phyloP scores from a whole-genome alignment of 1,284 basidiomycete species.

The Earliella scabrosa region DNA sequence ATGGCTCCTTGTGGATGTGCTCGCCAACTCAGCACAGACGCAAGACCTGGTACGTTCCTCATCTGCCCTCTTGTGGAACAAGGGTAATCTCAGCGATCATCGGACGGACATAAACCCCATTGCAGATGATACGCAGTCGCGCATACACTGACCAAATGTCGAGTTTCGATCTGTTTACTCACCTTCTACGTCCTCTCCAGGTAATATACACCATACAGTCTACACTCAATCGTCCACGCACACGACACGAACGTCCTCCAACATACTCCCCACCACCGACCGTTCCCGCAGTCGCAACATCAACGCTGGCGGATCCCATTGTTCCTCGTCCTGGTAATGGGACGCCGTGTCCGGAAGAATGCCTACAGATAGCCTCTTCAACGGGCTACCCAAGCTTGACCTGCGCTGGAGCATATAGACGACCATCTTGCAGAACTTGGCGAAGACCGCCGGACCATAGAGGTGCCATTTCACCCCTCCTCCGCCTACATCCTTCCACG shows the following conservation, averaged over 20 bases:
- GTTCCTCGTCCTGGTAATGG: neutral
- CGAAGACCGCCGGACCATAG: neutral
- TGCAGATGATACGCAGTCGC: too few relatives aligned
- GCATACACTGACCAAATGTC: too few relatives aligned
- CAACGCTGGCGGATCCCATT: neutral
- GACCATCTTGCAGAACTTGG: neutral
- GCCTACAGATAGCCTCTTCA: neutral
- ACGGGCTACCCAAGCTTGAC: neutral
- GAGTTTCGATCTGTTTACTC: too few relatives aligned
- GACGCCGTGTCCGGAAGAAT: neutral
- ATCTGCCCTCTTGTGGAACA: too few relatives aligned
- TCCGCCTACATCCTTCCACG: neutral
- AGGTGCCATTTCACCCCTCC: neutral
- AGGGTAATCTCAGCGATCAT: too few relatives aligned
- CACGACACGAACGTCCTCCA: neutral
- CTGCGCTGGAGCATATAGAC: neutral
- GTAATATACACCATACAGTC: too few relatives aligned
- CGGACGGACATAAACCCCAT: too few relatives aligned
- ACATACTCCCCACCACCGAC: neutral
- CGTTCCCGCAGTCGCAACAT: neutral
- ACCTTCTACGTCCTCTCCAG: too few relatives aligned
- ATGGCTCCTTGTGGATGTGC: too few relatives aligned
- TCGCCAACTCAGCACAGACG: too few relatives aligned
- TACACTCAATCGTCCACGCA: neutral
- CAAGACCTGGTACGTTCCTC: too few relatives aligned